Evolutionary conservation across 192 early-diverging fungal genomes (phyloP), one percentile per base, ranked within the genome.

Genomic region (Coemansia sp.): DNA sequence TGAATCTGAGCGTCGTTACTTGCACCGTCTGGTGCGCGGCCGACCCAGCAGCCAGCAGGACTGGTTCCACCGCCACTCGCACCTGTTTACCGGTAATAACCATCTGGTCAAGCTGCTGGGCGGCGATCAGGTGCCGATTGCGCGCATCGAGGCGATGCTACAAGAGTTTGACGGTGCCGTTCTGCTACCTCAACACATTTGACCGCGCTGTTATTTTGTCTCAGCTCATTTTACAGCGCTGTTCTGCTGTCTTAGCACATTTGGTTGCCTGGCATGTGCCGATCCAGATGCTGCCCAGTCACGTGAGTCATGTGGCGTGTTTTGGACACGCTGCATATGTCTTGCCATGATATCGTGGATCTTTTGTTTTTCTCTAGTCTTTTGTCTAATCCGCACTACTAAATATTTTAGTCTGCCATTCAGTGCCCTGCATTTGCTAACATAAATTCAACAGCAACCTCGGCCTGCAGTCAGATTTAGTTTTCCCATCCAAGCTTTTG

Each of bases 51-150:
- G 38, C 32, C 63, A 62, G 52, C 77, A 74, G 53, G 77, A 80
- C 39, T 80, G 77, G 77, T 80, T 80, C 57, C 52, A 67, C 56
- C 63, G 67, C 32, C 61, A 74, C 72, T 69, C 64, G 32, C 77
- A 80, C 59, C 53, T 80, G 43, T 71, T 80, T 41, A 74, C 71
- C 4, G 77, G 77, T 19, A 54, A 43, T 16, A 73, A 74, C 32
- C 72, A 80, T 38, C 58, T 80, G 32, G 72, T 80, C 58, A 74
- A 74, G 68, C 64, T 80, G 61, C 49, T 66, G 5, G 54, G 69
- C 12, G 50, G 51, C 48, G 76, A 74, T 45, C 71, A 79, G 72
- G 55, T 50, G 10, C 35, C 68, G 37, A 24, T 66, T 26, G 32
- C 59, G 13, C 72, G 72, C 10, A 54, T 74, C 4, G 72, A 74